These are phyloP conservation scores for Acanthamoeba lenticulata DNA, from an alignment of 208 protist genomes.

Conservation along the genomic window DNA sequence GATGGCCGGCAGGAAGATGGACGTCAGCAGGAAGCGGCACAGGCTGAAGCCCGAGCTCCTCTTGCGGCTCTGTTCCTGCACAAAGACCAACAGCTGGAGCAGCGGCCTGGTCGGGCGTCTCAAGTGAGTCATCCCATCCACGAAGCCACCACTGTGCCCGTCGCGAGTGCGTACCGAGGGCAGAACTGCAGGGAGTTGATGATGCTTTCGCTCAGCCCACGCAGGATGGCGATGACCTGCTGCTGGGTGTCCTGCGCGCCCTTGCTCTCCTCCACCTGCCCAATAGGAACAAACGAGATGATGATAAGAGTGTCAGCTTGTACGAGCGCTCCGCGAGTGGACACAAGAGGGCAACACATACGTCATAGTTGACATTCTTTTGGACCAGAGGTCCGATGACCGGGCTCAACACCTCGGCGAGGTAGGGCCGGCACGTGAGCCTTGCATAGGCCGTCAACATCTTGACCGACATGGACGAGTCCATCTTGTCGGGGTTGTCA, in stretches of 20 bases:
- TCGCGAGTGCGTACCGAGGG: not conserved
- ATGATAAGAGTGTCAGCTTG: not conserved
- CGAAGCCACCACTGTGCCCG: too few relatives aligned
- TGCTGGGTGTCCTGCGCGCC: not conserved
- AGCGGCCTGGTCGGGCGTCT: not conserved
- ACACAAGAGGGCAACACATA: not conserved
- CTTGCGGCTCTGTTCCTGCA: not conserved
- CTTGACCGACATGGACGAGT: not conserved
- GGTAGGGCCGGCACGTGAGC: not conserved
- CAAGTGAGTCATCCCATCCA: not conserved
- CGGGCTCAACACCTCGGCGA: not conserved
- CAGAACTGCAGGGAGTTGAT: conserved; percentile 7
- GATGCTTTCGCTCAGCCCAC: not conserved
- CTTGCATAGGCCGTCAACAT: not conserved
- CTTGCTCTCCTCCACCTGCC: not conserved
- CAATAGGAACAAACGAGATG: not conserved
- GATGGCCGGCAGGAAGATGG: not conserved
- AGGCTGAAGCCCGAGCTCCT: not conserved
- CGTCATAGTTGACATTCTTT: not conserved
- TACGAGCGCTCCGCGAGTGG: not conserved
- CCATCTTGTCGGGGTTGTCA: not conserved
- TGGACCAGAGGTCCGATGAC: not conserved
- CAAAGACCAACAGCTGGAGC: not conserved
- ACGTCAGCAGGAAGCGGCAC: not conserved
- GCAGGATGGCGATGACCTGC: not conserved